Conservation (phyloP, 2,329 filamentous ascomycete genomes). For the Cladophialophora chaetospira region DNA sequence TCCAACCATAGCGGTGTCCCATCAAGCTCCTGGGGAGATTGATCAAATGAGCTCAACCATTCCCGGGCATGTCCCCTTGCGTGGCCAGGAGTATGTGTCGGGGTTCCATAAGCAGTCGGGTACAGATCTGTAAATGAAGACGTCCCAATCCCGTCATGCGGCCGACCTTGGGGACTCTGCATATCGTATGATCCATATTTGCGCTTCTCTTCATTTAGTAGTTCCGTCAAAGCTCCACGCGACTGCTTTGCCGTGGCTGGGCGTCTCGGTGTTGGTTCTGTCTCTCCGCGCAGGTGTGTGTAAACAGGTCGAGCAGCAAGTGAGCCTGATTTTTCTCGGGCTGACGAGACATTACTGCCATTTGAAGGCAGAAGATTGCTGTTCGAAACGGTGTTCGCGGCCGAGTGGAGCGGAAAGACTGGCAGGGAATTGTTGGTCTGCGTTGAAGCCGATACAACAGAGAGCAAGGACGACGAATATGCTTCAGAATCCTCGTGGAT, state of each 20-base stretch:
- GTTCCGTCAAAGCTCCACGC: conserved; percentile 8
- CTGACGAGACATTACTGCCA: background rate
- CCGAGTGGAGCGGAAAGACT: background rate
- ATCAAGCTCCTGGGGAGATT: background rate
- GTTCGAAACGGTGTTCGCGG: background rate
- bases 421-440: conserved; percentile 9
- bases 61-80: background rate
- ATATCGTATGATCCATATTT: background rate
- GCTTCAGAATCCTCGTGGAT: conserved; percentile 18
- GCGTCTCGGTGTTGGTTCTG: background rate
- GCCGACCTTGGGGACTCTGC: background rate
- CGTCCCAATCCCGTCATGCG: background rate
- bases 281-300: background rate
- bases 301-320: background rate
- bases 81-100: background rate
- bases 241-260: background rate
- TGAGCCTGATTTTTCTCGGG: background rate
- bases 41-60: conserved; percentile 4
- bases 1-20: background rate
- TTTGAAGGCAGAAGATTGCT: background rate
- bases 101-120: background rate
- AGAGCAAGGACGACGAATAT: conserved; percentile 21
- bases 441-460: conserved; percentile 15
- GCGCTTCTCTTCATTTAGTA: conserved; percentile 16
- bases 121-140: background rate